phyloP scores from a whole-genome alignment of 495 filamentous ascomycete genomes.

The Cercophora sp. region DNA sequence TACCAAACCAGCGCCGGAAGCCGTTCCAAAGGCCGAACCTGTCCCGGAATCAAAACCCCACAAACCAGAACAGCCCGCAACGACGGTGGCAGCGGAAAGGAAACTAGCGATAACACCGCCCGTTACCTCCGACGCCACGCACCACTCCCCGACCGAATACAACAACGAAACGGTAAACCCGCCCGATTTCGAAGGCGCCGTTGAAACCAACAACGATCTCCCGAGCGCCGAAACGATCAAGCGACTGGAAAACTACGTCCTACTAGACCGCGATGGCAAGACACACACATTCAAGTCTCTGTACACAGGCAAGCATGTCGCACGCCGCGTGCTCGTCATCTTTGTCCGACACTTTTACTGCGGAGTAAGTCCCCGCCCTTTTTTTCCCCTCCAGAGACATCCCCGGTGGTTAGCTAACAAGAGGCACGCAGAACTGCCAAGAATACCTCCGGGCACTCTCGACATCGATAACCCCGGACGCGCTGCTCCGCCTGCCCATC shows the following conservation, averaged over 20 bases:
- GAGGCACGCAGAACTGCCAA: slow-evolving; percentile 62
- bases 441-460: slow-evolving; percentile 66
- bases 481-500: slow-evolving; percentile 50
- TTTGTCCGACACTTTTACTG: slow-evolving; percentile 92
- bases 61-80: too few species aligned
- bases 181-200: slow-evolving; percentile 42
- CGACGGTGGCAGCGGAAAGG: too few species aligned
- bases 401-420: too few species aligned
- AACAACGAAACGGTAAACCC: slow-evolving; percentile 21
- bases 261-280: slow-evolving; percentile 64
- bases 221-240: slow-evolving; percentile 46
- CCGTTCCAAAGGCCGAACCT: too few species aligned
- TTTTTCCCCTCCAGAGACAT: not conserved
- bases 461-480: slow-evolving; percentile 52
- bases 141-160: not conserved
- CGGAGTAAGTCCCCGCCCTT: slow-evolving; percentile 54
- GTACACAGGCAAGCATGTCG: slow-evolving; percentile 53
- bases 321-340: slow-evolving; percentile 62
- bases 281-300: slow-evolving; percentile 62
- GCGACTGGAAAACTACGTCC: slow-evolving; percentile 52
- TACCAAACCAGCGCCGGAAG: too few species aligned
- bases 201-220: slow-evolving; percentile 49
- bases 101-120: not conserved
- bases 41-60: too few species aligned
- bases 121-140: not conserved